phyloP scores from a whole-genome alignment of 768 basidiomycete genomes.

The Auriscalpium vulgare region DNA sequence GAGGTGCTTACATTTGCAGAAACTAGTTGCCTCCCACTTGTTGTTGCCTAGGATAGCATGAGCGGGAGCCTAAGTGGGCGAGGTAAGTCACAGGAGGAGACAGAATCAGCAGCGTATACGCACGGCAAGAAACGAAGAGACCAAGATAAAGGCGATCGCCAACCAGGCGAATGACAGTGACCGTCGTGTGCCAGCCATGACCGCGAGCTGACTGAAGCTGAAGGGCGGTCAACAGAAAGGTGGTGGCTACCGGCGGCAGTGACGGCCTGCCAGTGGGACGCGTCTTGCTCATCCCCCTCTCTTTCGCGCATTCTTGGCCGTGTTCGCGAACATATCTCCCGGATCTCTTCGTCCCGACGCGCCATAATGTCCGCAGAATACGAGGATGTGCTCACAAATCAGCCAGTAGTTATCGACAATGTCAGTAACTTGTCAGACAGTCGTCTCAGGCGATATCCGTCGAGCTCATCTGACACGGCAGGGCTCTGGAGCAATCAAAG shows the following conservation, averaged over 20 bases:
- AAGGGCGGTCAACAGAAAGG: too few species aligned
- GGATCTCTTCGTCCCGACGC: neutral
- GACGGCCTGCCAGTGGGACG: neutral
- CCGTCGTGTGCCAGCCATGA: neutral
- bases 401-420: conserved; percentile 98
- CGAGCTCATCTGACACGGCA: conserved; percentile 25
- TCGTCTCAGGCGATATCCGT: conserved; percentile 19
- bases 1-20: conserved; percentile 69
- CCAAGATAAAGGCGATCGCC: neutral
- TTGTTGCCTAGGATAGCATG: conserved; percentile 34
- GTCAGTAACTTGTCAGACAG: conserved; percentile 37
- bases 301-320: neutral
- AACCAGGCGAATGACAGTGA: too few species aligned
- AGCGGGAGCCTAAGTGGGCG: conserved; percentile 28
- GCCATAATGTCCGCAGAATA: conserved; percentile 71
- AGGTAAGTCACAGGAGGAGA: neutral
- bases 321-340: neutral
- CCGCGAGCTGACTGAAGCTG: neutral
- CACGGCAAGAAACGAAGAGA: neutral
- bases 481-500: conserved; percentile 98
- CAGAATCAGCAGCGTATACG: neutral
- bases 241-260: too few species aligned
- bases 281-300: neutral
- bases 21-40: conserved; percentile 87
- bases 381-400: conserved; percentile 93